A percentile compares a stretch with the other conserved stretches of the same genome.
phyloP scores from a whole-genome alignment of 805 yeast genomes.

The Ogataea corticis region DNA sequence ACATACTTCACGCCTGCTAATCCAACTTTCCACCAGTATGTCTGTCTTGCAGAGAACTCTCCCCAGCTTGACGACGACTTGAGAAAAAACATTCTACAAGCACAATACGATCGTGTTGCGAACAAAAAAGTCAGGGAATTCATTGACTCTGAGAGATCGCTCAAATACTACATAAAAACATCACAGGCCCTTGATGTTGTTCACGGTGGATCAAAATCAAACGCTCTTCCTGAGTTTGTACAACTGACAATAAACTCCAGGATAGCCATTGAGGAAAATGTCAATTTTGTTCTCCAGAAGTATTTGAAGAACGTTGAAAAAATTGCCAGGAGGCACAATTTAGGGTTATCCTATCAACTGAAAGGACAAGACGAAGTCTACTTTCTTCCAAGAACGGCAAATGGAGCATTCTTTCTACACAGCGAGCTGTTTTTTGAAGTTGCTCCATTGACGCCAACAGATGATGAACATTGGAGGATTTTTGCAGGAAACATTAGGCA shows the following conservation, averaged over 20 bases:
- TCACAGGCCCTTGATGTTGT: conserved; percentile 67
- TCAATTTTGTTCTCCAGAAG: conserved; percentile 42
- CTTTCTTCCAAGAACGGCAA: conserved; percentile 28
- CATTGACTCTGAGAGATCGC: conserved; percentile 20
- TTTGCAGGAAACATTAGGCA: conserved; percentile 57
- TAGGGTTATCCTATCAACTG: conserved; percentile 43
- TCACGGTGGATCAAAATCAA: conserved; percentile 68
- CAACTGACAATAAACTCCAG: conserved; percentile 58
- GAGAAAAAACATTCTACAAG: conserved; percentile 35
- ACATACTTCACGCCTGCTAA: conserved; percentile 49
- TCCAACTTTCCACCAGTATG: conserved; percentile 53
- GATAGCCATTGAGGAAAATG: conserved; percentile 55
- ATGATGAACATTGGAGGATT: conserved; percentile 39
- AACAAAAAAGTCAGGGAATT: conserved; percentile 37
- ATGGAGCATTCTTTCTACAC: conserved; percentile 45
- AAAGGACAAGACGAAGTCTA: conserved; percentile 29
- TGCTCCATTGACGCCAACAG: conserved; percentile 40
- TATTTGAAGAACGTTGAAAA: conserved; percentile 37
- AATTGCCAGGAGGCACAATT: conserved; percentile 47
- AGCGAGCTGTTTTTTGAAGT: conserved; percentile 33
- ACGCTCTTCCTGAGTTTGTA: conserved; percentile 69
- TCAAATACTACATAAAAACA: conserved; percentile 50
- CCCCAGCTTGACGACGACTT: conserved; percentile 28
- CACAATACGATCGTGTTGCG: conserved; percentile 38
- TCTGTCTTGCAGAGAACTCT: conserved; percentile 57